These are phyloP conservation scores for Naumovozyma castellii DNA, from an alignment of 805 yeast species.

Conservation along the genomic window DNA sequence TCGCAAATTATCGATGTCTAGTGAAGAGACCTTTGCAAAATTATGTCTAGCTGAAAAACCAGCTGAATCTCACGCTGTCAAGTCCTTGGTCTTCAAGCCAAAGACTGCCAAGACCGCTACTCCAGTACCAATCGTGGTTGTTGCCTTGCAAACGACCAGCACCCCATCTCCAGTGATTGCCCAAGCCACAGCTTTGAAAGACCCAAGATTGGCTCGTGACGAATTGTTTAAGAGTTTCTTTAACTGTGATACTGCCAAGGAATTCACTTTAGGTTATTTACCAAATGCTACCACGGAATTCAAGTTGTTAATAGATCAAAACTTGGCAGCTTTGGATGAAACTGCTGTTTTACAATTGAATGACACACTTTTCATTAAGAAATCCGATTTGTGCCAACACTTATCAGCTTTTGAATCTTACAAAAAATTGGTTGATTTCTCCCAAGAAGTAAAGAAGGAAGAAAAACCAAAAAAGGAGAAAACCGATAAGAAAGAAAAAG, in stretches of 20 bases:
- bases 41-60: slow-evolving; percentile 45
- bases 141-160: slow-evolving; percentile 61
- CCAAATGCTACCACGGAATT: slow-evolving; percentile 31
- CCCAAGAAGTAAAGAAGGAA: slow-evolving; percentile 31
- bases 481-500: slow-evolving; percentile 17
- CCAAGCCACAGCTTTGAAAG: slow-evolving; percentile 59
- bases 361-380: slow-evolving; percentile 18
- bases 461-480: slow-evolving; percentile 21
- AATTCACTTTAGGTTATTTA: slow-evolving; percentile 28
- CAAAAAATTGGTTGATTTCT: slow-evolving; percentile 41
- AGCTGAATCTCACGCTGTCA: slow-evolving; percentile 48
- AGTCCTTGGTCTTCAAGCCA: slow-evolving; percentile 81
- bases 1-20: slow-evolving; percentile 11
- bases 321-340: slow-evolving; percentile 33
- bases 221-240: slow-evolving; percentile 58
- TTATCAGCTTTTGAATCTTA: slow-evolving; percentile 36
- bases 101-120: slow-evolving; percentile 75
- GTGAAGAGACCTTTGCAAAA: slow-evolving; percentile 58
- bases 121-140: slow-evolving; percentile 71
- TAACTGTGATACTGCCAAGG: slow-evolving; percentile 23
- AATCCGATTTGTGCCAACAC: slow-evolving; percentile 21
- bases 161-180: slow-evolving; percentile 65
- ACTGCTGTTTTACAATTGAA: slow-evolving; percentile 22
- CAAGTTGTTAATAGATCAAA: slow-evolving; percentile 22
- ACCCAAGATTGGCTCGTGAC: slow-evolving; percentile 80